Evolutionary conservation across 2,329 filamentous ascomycete genomes (phyloP).

Genomic region (Thielaviopsis ethacetica): DNA sequence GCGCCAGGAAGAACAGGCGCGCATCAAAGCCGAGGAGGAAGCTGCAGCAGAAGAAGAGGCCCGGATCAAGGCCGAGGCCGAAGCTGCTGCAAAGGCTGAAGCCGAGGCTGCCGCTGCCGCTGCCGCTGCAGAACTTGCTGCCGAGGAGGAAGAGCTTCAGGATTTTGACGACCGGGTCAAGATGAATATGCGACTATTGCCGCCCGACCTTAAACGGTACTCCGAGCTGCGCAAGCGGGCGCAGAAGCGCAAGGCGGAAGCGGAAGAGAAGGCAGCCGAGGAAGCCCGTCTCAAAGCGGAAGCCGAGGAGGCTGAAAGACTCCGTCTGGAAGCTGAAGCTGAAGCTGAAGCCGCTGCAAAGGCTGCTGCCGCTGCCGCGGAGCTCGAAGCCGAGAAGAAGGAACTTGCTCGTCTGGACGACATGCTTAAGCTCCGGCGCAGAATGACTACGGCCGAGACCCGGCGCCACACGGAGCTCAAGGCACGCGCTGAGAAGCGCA

Average conservation of each 20-base stretch:
- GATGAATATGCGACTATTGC: conserved; percentile 3
- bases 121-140: conserved; percentile 14
- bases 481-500: conserved; percentile 13
- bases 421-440: conserved; percentile 7
- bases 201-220: background rate
- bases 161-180: conserved; percentile 15
- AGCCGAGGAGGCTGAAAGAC: background rate
- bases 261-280: conserved; percentile 16
- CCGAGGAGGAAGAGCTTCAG: conserved; percentile 16
- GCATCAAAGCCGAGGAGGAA: background rate
- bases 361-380: conserved; percentile 15
- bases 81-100: conserved; percentile 1
- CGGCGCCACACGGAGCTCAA: conserved; percentile 4
- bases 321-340: conserved; percentile 7
- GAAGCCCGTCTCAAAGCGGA: conserved; percentile 11
- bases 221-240: conserved; percentile 16
- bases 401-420: conserved; percentile 9
- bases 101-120: background rate
- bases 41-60: background rate
- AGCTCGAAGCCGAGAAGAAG: conserved; percentile 18
- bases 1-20: background rate
- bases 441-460: background rate
- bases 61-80: conserved; percentile 3
- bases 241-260: conserved; percentile 18
- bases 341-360: conserved; percentile 12